Conservation (phyloP, 371 early-diverging fungal genomes). For the Nematocida sp. region DNA sequence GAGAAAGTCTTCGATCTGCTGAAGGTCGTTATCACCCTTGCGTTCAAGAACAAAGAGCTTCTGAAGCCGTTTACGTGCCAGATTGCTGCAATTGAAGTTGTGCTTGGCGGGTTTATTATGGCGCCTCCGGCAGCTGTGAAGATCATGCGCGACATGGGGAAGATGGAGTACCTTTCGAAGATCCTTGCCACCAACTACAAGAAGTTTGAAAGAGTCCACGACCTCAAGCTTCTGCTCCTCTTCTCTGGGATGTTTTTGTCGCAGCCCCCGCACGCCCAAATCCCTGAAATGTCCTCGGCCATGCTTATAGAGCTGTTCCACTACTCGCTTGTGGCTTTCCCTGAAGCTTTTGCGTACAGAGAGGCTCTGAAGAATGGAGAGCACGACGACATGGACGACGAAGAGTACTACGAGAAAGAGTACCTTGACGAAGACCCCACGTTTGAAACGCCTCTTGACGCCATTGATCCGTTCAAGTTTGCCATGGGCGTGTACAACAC, state of each 20-base stretch:
- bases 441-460: conserved; percentile 60
- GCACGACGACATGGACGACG: conserved; percentile 45
- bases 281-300: conserved; percentile 20
- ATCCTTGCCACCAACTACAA: conserved; percentile 46
- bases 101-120: conserved; percentile 45
- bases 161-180: conserved; percentile 19
- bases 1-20: conserved; percentile 30
- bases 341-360: conserved; percentile 60
- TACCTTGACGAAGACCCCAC: conserved; percentile 63
- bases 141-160: conserved; percentile 10
- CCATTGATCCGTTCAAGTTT: conserved; percentile 60
- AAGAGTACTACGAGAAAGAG: conserved; percentile 52
- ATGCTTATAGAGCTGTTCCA: conserved; percentile 44
- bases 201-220: conserved; percentile 63
- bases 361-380: conserved; percentile 56
- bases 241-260: conserved; percentile 57
- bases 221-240: conserved; percentile 63
- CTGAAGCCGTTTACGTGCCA: conserved; percentile 51
- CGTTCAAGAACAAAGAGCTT: conserved; percentile 42
- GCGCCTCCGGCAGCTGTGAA: conserved; percentile 38
- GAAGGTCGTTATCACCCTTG: conserved; percentile 32
- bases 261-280: conserved; percentile 7
- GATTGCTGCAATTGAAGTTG: conserved; percentile 59
- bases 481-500: conserved; percentile 13
- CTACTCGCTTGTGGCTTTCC: conserved; percentile 52